A percentile compares a stretch with the other conserved stretches of the same genome.
Conservation (phyloP, 2,329 filamentous ascomycete species). For the Fusarium circinatum region DNA sequence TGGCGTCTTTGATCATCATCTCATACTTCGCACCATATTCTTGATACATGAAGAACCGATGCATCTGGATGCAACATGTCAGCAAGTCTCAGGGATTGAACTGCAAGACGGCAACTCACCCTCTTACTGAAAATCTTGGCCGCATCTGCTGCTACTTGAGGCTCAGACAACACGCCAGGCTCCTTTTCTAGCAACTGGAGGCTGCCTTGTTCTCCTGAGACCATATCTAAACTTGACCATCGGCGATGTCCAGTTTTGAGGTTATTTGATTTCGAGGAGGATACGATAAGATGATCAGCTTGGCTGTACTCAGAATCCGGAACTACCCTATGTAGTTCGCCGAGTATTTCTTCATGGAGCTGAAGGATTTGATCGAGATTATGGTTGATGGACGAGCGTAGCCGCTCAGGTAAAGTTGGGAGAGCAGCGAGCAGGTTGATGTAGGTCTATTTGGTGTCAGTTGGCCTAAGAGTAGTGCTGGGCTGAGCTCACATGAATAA, state of each 20-base stretch:
- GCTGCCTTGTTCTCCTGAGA: constrained; percentile 54
- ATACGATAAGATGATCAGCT: constrained; percentile 27
- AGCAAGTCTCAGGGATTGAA: neutral
- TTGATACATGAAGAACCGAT: constrained; percentile 86
- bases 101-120: constrained; percentile 50
- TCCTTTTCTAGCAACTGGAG: constrained; percentile 57
- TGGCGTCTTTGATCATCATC: constrained; percentile 81
- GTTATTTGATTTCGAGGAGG: constrained; percentile 24
- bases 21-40: constrained; percentile 93
- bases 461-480: neutral
- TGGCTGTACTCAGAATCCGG: constrained; percentile 74
- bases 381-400: constrained; percentile 78
- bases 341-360: constrained; percentile 84
- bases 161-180: constrained; percentile 66
- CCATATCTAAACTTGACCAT: constrained; percentile 60
- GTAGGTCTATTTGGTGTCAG: constrained; percentile 67
- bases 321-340: constrained; percentile 75
- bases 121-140: constrained; percentile 69
- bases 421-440: constrained; percentile 79
- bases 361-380: constrained; percentile 84
- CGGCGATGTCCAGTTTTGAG: constrained; percentile 51
- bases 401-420: constrained; percentile 69
- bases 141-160: constrained; percentile 68
- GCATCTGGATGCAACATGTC: constrained; percentile 65
- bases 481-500: constrained; percentile 76